Base-by-base conservation (phyloP, 2,329 filamentous ascomycete genomes). In the Venturia effusa region DNA sequence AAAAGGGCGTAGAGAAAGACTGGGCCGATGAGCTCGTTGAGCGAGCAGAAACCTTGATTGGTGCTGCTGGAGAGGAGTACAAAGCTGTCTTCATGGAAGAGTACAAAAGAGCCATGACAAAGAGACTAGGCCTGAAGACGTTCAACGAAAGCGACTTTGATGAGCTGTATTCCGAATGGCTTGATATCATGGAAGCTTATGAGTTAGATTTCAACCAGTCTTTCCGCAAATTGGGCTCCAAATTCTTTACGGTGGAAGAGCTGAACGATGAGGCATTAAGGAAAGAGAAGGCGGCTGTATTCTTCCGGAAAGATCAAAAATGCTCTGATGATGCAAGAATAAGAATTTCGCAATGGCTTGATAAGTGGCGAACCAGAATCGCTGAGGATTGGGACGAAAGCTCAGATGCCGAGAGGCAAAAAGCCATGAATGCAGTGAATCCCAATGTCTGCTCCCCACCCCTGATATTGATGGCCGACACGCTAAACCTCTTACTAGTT, bases 191-290 rank as follows among this genome's bases (percentile, higher is more conserved):
- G 75, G 89, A 96, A 73, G 83, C 83, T 0, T 78, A 92, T 22
- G 89, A 95, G 71, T 78, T 99, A 2, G 94, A 99, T 73, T 99
- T 97, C 75, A 90, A 96, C 71, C 89, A 95, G 70, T 94, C 95
- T 73, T 97, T 97, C 81, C 84, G 95, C 45, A 84, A 88, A 10
- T 79, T 99, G 0, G 88, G 88, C 62, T 75, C 43, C n/a, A 63
- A 62, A 41, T 34, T 77, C 24, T 71, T 96, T 22, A 82, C 77
- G 39, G 66, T 91, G 1, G 75, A 75, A 0, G 83, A 90, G 4
- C 72, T 96, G 7, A 81, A 83, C 34, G 88, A 85, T 0, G 82
- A 87, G 32, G 83, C 87, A 24, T 77, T 80, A 59, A 79, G 90
- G 62, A 82, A 82, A 66, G 80, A 85, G n/a, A 78, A 80, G 10